Conservation (phyloP, 768 basidiomycete species). For the Mycena vulgaris region DNA sequence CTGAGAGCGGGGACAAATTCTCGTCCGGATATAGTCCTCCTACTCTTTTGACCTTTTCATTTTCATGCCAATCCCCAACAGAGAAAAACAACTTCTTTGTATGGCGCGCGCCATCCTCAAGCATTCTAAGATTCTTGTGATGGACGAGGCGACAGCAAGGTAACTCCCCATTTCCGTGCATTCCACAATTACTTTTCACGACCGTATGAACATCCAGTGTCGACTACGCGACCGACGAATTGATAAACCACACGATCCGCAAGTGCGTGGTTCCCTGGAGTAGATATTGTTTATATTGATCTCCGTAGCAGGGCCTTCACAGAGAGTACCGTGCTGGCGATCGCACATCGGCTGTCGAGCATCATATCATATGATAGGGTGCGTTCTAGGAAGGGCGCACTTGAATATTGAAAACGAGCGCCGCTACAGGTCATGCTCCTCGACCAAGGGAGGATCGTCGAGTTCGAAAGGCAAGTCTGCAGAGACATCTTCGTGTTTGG, state of each 20-base stretch:
- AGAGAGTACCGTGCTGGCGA: constrained; percentile 85
- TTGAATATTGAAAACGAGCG: not conserved
- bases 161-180: constrained; percentile 36
- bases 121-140: constrained; percentile 80
- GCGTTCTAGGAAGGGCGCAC: too few species aligned
- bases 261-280: constrained; percentile 63
- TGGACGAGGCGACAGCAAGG: constrained; percentile 89
- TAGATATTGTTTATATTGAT: not conserved
- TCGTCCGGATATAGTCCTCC: constrained; percentile 73
- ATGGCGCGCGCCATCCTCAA: constrained; percentile 92
- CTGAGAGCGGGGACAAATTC: constrained; percentile 92
- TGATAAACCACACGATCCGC: constrained; percentile 85
- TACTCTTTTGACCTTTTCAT: constrained; percentile 32
- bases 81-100: constrained; percentile 84
- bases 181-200: not conserved
- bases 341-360: constrained; percentile 83
- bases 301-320: constrained; percentile 69
- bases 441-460: constrained; percentile 83
- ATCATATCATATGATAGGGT: constrained; percentile 86
- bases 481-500: not conserved
- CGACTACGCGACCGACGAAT: constrained; percentile 73
- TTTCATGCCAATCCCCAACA: constrained; percentile 36
- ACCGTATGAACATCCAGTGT: not conserved
- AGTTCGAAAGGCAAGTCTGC: constrained; percentile 70
- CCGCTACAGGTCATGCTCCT: constrained; percentile 78